Conservation (phyloP, 2,329 filamentous ascomycete species). For the Aureobasidium lini region DNA sequence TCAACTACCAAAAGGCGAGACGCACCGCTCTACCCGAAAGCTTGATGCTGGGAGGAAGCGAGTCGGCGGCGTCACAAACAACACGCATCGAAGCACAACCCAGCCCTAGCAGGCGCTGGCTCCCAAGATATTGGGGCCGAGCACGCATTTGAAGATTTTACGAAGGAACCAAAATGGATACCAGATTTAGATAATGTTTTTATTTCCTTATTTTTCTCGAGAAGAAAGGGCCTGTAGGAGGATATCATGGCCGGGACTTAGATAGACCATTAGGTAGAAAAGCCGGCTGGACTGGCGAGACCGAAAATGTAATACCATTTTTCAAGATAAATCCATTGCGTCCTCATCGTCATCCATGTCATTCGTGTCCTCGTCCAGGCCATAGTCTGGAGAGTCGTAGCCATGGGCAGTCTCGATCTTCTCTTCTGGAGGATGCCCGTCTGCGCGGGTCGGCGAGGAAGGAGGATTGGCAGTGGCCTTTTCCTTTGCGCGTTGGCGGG, state of each 20-base stretch:
- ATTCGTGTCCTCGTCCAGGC: conserved; percentile 19
- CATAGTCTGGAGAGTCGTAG: conserved; percentile 13
- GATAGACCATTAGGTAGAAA: conserved; percentile 12
- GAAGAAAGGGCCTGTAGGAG: neutral
- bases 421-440: conserved; percentile 11
- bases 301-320: neutral
- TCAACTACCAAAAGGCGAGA: conserved; percentile 2
- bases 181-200: conserved; percentile 10
- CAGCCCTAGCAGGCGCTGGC: conserved; percentile 10
- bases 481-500: conserved; percentile 60
- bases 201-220: neutral
- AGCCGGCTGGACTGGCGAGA: conserved; percentile 2
- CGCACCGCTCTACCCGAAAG: conserved; percentile 6
- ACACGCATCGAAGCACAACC: neutral
- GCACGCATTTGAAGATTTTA: conserved; percentile 7
- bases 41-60: neutral
- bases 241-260: neutral
- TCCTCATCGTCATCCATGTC: conserved; percentile 43
- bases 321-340: conserved; percentile 53
- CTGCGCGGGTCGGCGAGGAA: neutral
- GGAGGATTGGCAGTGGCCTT: conserved; percentile 25
- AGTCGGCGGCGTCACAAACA: neutral
- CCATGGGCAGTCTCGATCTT: conserved; percentile 27
- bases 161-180: neutral
- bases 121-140: conserved; percentile 7